A percentile compares a stretch with the other conserved stretches of the same genome.
Conservation (phyloP, 768 basidiomycete genomes). For the Kwoniella dejecticola region DNA sequence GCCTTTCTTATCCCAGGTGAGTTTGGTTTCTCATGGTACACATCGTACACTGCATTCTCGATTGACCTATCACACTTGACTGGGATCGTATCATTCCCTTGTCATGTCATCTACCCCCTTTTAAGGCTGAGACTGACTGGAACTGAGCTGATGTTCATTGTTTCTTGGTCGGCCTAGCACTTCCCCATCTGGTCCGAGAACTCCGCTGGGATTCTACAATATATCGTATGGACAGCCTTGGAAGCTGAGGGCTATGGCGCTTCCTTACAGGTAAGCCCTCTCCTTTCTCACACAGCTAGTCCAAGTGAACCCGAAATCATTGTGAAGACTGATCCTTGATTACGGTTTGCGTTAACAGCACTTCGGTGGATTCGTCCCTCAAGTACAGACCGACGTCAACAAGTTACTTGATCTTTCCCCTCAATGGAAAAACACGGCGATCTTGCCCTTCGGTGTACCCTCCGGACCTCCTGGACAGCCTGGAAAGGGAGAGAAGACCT, state of each 20-base stretch:
- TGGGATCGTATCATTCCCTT: no score
- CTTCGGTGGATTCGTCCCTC: slow-evolving; percentile 18
- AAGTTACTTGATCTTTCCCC: slow-evolving; percentile 27
- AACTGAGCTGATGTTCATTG: no score
- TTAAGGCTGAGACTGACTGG: no score
- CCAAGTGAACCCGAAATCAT: no score
- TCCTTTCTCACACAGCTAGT: no score
- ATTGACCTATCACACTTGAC: no score
- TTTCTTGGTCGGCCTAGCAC: slow-evolving; percentile 1
- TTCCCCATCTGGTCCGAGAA: slow-evolving; percentile 51
- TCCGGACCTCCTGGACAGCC: slow-evolving; percentile 35
- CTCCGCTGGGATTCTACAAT: slow-evolving; percentile 53
- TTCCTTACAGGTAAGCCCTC: slow-evolving; percentile 38
- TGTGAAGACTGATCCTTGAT: no score
- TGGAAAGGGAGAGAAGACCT: slow-evolving; percentile 42
- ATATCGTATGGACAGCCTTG: slow-evolving; percentile 55
- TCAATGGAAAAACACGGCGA: slow-evolving; percentile 40
- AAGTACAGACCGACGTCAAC: slow-evolving; percentile 20
- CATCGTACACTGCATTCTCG: no score
- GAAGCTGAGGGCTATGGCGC: slow-evolving; percentile 55
- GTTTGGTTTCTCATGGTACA: slow-evolving; percentile 12
- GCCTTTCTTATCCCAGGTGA: slow-evolving; percentile 33
- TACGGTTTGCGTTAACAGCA: slow-evolving; percentile 19
- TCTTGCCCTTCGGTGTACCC: slow-evolving; percentile 55
- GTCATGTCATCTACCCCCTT: no score